Base-by-base conservation (phyloP, 768 basidiomycete species). In the Mycena vitilis region DNA sequence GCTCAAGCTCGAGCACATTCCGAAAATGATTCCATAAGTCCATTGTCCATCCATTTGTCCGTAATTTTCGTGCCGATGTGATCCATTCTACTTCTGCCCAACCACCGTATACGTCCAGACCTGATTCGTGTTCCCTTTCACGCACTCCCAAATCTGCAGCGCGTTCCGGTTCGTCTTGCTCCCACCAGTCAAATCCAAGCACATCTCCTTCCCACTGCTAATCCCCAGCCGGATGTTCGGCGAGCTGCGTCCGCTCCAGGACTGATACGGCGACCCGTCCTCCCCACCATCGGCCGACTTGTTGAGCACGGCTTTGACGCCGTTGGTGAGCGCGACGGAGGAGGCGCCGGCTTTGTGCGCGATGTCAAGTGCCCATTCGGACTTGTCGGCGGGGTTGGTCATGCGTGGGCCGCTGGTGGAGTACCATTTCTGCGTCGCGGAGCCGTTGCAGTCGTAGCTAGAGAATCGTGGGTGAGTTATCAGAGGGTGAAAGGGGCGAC, bases 301-400 rank as follows among this genome's bases (percentile, higher is more conserved):
- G 22, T 55, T 56, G 42, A 63, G 62, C 44, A 63, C 54, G 53
- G 23, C 62, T 34, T 47, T 47, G 20, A 47, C 6, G 30, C 62
- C 62, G 62, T 63, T 63, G 53, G 23, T 34, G 53, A 55, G 53
- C 42, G 34, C 42, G 30, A 47, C 53, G 53, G 62, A 37, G 23
- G 42, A 30, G 30, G 30, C 30, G 30, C 30, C 30, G 62, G 18
- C 30, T 54, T 30, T 30, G 63, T 45, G 63, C 38, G 63, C 63
- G 63, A 64, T 47, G 48, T 64, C 63, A 45, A 64, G 53, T 45
- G 63, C 63, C 63, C 63, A 64, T 55, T 64, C 63, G 63, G 63
- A 64, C 37, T 47, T 47, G 63, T 64, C 63, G 63, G 63, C 63
- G 63, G 54, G 63, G 36, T 57, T 64, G 54, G 36, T 48, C 54